Percentiles rank a stretch among this genome's conserved stretches.
Evolutionary conservation across 495 filamentous ascomycete genomes (phyloP).

Genomic region (Terfezia claveryi): DNA sequence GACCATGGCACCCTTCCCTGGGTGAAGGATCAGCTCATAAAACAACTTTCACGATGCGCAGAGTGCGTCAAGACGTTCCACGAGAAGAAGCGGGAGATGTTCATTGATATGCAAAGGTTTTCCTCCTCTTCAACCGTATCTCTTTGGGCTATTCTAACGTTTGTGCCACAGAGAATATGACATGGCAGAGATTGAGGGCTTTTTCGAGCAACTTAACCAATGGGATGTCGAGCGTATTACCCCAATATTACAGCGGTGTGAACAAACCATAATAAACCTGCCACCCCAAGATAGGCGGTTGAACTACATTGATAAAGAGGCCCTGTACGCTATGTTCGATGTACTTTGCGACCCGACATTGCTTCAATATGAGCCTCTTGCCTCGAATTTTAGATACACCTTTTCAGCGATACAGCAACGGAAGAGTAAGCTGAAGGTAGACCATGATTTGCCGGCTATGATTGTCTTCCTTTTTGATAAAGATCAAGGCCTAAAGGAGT

Average conservation of each 20-base stretch:
- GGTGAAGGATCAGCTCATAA: conserved; percentile 12
- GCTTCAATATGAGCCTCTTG: conserved; percentile 1
- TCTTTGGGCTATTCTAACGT: background rate
- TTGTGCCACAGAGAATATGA: conserved; percentile 10
- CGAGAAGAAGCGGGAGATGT: conserved; percentile 11
- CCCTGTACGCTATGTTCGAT: conserved; percentile 12
- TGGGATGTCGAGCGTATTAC: conserved; percentile 14
- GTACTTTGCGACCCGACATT: conserved; percentile 16
- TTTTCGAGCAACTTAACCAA: conserved; percentile 13
- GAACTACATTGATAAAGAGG: conserved; percentile 4
- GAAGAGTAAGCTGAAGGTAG: conserved; percentile 10
- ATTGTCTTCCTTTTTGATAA: conserved; percentile 15
- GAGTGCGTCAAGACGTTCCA: conserved; percentile 15
- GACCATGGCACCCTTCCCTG: conserved; percentile 16
- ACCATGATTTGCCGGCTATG: conserved; percentile 12
- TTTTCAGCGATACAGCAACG: conserved; percentile 10
- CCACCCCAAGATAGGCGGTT: conserved; percentile 10
- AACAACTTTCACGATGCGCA: conserved; percentile 14
- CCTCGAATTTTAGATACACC: conserved; percentile 1
- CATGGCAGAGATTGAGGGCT: conserved; percentile 15
- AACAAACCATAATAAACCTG: conserved; percentile 4
- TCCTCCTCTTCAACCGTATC: background rate
- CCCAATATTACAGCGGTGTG: conserved; percentile 9
- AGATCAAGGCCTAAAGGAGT: conserved; percentile 7
- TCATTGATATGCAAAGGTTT: conserved; percentile 2